A percentile compares a stretch with the other conserved stretches of the same genome.
These are phyloP conservation scores for Nigrospora oryzae DNA, from an alignment of 2,329 filamentous ascomycete genomes.

Conservation along the genomic window DNA sequence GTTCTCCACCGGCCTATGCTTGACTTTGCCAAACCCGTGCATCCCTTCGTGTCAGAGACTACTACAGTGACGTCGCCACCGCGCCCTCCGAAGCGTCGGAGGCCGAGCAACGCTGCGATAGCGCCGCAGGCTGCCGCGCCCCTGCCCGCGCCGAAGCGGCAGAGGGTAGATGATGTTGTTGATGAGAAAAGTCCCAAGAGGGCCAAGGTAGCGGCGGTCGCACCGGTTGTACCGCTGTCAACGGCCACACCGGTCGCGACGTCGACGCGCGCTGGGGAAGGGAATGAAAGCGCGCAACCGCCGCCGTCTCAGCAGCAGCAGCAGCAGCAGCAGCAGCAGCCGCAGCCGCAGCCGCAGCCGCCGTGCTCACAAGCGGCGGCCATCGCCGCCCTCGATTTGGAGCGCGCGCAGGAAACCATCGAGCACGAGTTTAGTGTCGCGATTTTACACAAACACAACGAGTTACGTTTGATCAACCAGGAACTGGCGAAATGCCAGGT, in stretches of 20 bases:
- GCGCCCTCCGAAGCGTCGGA: slow-evolving; percentile 19
- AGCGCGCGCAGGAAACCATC: slow-evolving; percentile 61
- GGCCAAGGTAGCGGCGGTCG: slow-evolving; percentile 18
- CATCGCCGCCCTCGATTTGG: slow-evolving; percentile 20
- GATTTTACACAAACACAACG: slow-evolving; percentile 88
- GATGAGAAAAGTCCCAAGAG: slow-evolving; percentile 16
- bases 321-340: background rate
- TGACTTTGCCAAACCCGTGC: slow-evolving; percentile 21
- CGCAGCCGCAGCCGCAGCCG: background rate
- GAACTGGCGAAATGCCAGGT: slow-evolving; percentile 94
- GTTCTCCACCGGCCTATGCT: slow-evolving; percentile 25
- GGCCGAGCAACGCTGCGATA: slow-evolving; percentile 23
- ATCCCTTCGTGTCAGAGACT: slow-evolving; percentile 20
- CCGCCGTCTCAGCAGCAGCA: background rate
- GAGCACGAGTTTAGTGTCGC: slow-evolving; percentile 85
- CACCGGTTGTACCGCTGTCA: slow-evolving; percentile 4
- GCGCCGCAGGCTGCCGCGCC: slow-evolving; percentile 14
- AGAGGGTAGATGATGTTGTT: slow-evolving; percentile 25
- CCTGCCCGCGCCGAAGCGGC: slow-evolving; percentile 31
- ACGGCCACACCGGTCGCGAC: too few relatives aligned
- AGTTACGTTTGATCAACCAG: slow-evolving; percentile 88
- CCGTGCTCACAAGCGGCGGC: background rate
- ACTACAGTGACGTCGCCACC: slow-evolving; percentile 14
- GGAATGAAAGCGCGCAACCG: too few relatives aligned
- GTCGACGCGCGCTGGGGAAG: too few relatives aligned